Evolutionary conservation across 768 basidiomycete species (phyloP).

Genomic region (Tylopilus plumbeoviolaceoides): DNA sequence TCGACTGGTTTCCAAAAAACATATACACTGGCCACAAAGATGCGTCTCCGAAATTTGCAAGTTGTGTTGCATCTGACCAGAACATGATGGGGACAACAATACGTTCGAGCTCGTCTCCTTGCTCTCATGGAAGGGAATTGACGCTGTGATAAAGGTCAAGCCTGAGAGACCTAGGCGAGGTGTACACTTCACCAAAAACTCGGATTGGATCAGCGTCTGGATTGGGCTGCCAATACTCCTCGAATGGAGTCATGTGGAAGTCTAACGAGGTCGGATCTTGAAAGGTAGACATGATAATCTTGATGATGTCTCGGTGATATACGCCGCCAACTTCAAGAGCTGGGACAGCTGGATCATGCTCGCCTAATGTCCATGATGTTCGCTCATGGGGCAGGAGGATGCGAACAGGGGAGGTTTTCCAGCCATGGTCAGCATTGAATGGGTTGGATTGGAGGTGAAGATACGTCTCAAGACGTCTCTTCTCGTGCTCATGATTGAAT

Average conservation of each 20-base stretch:
- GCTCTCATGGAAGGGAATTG: no score
- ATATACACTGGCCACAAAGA: no score
- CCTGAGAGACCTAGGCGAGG: no score
- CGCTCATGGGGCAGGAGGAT: background rate
- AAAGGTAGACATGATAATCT: background rate
- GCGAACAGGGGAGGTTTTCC: background rate
- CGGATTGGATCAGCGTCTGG: background rate
- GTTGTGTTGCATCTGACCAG: no score
- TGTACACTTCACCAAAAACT: background rate
- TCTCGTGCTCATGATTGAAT: background rate
- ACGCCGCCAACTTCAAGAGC: background rate
- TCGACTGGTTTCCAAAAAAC: no score
- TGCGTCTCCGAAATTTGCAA: no score
- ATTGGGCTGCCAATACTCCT: background rate
- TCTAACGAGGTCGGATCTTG: no score
- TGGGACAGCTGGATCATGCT: background rate
- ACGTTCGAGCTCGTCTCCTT: no score
- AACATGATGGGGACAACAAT: no score
- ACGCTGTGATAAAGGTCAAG: no score
- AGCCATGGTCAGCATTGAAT: background rate
- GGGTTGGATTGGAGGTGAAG: background rate
- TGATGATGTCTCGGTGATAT: background rate
- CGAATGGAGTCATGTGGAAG: background rate
- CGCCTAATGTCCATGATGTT: no score
- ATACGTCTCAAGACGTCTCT: background rate